Evolutionary conservation across 805 yeast genomes (phyloP).

Genomic region (Scheffersomyces ergatensis): DNA sequence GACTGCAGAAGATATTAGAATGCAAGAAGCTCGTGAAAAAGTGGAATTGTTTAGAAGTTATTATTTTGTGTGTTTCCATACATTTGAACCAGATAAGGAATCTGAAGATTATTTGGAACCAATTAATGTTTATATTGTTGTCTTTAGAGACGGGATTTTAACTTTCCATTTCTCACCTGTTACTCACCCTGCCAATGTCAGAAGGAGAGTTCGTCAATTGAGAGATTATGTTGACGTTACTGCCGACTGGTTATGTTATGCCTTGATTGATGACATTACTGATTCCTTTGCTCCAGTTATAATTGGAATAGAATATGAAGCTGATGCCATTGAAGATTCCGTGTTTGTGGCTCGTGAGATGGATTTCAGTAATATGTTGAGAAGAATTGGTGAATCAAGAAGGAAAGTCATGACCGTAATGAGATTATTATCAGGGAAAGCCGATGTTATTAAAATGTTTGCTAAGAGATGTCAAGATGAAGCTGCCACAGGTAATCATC

Average conservation of each 20-base stretch:
- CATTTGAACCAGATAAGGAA: constrained; percentile 83
- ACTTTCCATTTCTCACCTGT: constrained; percentile 62
- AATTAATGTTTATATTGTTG: constrained; percentile 68
- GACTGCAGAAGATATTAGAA: constrained; percentile 94
- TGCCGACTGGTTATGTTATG: constrained; percentile 83
- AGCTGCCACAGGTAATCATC: constrained; percentile 15
- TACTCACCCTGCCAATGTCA: constrained; percentile 62
- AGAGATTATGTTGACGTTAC: constrained; percentile 75
- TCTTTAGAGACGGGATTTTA: constrained; percentile 57
- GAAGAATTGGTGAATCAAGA: constrained; percentile 84
- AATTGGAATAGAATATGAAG: constrained; percentile 74
- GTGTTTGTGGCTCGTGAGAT: constrained; percentile 77
- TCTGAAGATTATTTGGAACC: constrained; percentile 83
- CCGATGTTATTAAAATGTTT: constrained; percentile 94
- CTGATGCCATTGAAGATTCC: constrained; percentile 79
- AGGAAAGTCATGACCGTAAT: constrained; percentile 89
- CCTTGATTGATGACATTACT: constrained; percentile 78
- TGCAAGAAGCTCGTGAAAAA: constrained; percentile 96
- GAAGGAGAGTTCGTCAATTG: constrained; percentile 78
- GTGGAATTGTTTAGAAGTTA: constrained; percentile 88
- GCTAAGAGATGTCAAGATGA: constrained; percentile 91
- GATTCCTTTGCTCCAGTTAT: constrained; percentile 84
- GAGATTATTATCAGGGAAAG: constrained; percentile 88
- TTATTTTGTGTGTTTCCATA: constrained; percentile 95
- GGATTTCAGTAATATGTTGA: constrained; percentile 75